Base-by-base conservation (phyloP, 2,329 filamentous ascomycete species). In the Ceratocystis ficicola region DNA sequence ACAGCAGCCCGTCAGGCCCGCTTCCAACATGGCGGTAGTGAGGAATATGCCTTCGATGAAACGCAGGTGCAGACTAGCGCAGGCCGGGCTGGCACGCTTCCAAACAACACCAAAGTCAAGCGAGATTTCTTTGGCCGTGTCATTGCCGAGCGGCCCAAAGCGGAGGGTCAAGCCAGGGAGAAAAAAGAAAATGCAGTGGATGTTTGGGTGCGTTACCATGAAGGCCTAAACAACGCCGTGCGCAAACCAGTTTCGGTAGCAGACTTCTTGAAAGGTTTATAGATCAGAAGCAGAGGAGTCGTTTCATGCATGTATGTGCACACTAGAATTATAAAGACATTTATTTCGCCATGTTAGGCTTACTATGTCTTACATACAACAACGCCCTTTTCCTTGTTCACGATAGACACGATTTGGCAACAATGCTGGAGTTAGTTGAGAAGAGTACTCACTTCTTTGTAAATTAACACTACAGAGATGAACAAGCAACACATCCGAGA, bases 221-320 rank as follows among this genome's bases (percentile, higher is more conserved):
- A 96, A 76, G 92, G 92, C 0, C 86, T 90, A 73, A 94, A 90
- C 66, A 96, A 96, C 79, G 92, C 92, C 10, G 92, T 96, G 68
- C 82, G 88, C 74, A 96, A 95, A 74, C 89, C 90, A 1, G 85
- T 96, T 68, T 88, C 88, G 7, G 74, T 96, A 73, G 81, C 83
- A 68, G 92, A 96, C 74, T 82, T 96, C 71, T 76, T 96, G 79
- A 80, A 78, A 66, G 86, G 83, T 2, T 72, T 91, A 67, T 88
- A 75, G 70, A 67, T 17, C 28, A 28, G 28, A 62, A 55, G 12
- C 22, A 12, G 36, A 41, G 10, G 1, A 5, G 36, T 15, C 36
- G 36, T 41, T 41, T 1, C 36, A 41, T 41, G 36, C 3, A 41
- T 41, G 10, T 17, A 50, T 15, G 46, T 52, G 17, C 41, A 20